Evolutionary conservation across 2,329 filamentous ascomycete genomes (phyloP), one percentile per base, ranked within the genome.

Genomic region (Raffaelea albimanens): DNA sequence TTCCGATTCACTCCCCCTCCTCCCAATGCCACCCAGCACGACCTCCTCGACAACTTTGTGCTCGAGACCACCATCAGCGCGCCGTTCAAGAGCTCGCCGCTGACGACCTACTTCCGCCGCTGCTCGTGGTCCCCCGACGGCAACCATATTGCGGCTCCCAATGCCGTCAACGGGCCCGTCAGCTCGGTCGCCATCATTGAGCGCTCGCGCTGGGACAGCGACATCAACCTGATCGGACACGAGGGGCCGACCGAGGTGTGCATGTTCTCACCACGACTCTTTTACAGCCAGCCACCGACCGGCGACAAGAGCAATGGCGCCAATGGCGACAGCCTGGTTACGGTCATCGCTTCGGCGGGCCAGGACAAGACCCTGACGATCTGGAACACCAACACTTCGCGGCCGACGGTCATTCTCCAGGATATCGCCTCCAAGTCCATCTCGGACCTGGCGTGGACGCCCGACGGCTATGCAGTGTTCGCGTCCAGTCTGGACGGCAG

Each of bases 41-140:
- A 98, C 62, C 93, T 95, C 69, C 82, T 93, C 53, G 94, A 95
- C 67, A 98, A 98, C 62, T 98, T 98, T 62, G 82, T 90, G 36
- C 79, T 96, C 46, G 93, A 97, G 63, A 83, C 85, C n/a, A 95
- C 87, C 2, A 95, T 98, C 55, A 82, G 79, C 47, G 73, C 81
- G 1, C 93, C 93, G 0, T 98, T 98, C 58, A 80, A 83, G 59
- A 89, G 87, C 54, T 96, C 90, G 1, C 93, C 93, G 4, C 73
- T 98, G 9, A 98, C 93, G 0, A 97, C 93, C 1, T 98, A 98
- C 64, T 98, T 98, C 62, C 80, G 93, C 51, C 76, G 93, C 53
- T 97, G 90, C 63, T 97, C 91, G 1, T 98, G 93, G 93, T 96
- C 89, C 2, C 94, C 93, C 0, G 93, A 98, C 63, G 93, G 93